Evolutionary conservation across 768 basidiomycete species (phyloP).

Genomic region (Russula brevipes): DNA sequence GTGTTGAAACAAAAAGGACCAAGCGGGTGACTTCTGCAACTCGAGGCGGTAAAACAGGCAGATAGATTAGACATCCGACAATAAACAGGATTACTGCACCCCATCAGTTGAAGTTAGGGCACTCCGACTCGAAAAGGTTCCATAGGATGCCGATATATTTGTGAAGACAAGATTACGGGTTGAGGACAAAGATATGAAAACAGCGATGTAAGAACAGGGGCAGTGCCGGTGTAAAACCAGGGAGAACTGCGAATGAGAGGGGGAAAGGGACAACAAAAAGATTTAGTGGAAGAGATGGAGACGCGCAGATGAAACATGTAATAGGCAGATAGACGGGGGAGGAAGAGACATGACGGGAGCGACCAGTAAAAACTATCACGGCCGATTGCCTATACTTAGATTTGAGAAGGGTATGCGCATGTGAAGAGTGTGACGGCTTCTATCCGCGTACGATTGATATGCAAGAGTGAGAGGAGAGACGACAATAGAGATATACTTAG

Average conservation of each 20-base stretch:
- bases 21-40: constrained; percentile 40
- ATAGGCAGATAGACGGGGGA: neutral
- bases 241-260: neutral
- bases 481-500: constrained; percentile 1
- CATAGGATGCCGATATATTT: neutral
- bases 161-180: neutral
- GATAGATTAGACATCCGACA: neutral
- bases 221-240: constrained; percentile 3
- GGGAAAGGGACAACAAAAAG: neutral
- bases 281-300: neutral
- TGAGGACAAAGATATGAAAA: neutral
- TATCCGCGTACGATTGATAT: constrained; percentile 4
- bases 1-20: constrained; percentile 32
- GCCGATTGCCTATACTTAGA: neutral
- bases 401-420: neutral
- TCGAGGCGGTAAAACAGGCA: neutral
- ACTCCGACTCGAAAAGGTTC: neutral
- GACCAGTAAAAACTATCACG: neutral
- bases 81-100: neutral
- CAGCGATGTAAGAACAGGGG: neutral
- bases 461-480: neutral
- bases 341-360: neutral
- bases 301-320: neutral
- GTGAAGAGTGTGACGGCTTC: neutral
- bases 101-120: neutral